phyloP scores from a whole-genome alignment of 768 basidiomycete species.

The Lyophyllum decastes region DNA sequence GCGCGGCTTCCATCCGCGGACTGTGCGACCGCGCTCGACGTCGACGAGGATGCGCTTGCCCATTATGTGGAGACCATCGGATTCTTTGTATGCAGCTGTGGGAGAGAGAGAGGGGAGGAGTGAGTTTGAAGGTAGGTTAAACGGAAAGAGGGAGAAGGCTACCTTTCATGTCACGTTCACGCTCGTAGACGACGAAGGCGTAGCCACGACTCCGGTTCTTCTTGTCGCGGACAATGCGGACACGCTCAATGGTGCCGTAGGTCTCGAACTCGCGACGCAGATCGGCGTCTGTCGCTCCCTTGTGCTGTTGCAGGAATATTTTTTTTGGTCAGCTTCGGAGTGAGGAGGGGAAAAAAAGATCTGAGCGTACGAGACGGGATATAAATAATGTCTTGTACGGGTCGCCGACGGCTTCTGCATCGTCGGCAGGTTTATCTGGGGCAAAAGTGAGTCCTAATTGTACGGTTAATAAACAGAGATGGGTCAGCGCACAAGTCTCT shows the following conservation, averaged over 20 bases:
- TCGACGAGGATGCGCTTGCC: slow-evolving; percentile 96
- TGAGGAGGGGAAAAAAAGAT: slow-evolving; percentile 16
- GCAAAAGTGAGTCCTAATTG: slow-evolving; percentile 15
- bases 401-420: slow-evolving; percentile 88
- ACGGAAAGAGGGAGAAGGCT: background rate
- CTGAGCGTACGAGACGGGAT: slow-evolving; percentile 69
- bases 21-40: slow-evolving; percentile 96
- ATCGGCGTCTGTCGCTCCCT: slow-evolving; percentile 89
- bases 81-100: slow-evolving; percentile 95
- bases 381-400: slow-evolving; percentile 99
- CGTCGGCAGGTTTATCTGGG: slow-evolving; percentile 90
- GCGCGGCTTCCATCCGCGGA: slow-evolving; percentile 97
- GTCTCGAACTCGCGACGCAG: slow-evolving; percentile 93
- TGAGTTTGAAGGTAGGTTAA: background rate
- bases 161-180: slow-evolving; percentile 99
- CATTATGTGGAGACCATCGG: slow-evolving; percentile 94
- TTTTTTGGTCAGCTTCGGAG: background rate
- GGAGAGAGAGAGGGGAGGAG: slow-evolving; percentile 15
- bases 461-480: background rate
- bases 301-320: slow-evolving; percentile 58
- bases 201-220: slow-evolving; percentile 88
- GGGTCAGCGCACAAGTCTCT: slow-evolving; percentile 72
- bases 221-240: slow-evolving; percentile 90
- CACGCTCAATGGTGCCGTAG: slow-evolving; percentile 92
- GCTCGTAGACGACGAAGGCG: slow-evolving; percentile 96